Evolutionary conservation across 352 stramenopile genomes (phyloP).

Genomic region (Phytophthora chlamydospora): DNA sequence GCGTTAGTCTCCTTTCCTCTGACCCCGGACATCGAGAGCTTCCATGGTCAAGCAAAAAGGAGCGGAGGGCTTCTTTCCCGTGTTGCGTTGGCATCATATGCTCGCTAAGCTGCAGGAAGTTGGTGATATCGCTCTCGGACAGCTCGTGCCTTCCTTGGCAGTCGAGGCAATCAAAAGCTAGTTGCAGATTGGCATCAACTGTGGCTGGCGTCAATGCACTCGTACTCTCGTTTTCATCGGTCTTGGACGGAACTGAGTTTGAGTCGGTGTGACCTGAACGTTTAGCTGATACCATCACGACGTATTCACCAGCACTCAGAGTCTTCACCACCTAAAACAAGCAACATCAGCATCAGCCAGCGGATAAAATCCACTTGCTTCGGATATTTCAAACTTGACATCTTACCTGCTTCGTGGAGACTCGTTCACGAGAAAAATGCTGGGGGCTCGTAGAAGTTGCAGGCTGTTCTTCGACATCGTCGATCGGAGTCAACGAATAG

Average conservation of each 20-base stretch:
- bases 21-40: constrained; percentile 11
- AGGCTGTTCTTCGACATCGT: not conserved
- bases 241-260: constrained; percentile 4
- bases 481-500: constrained; percentile 25
- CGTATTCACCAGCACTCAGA: constrained; percentile 49
- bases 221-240: not conserved
- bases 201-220: constrained; percentile 17
- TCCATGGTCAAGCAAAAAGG: constrained; percentile 33
- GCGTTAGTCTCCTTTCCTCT: constrained; percentile 28
- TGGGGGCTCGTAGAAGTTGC: not conserved
- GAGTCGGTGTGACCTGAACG: constrained; percentile 11
- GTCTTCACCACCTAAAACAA: constrained; percentile 31
- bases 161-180: constrained; percentile 59
- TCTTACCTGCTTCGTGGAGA: constrained; percentile 24
- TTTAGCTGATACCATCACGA: constrained; percentile 34
- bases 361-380: not conserved
- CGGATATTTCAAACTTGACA: too few species aligned
- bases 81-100: constrained; percentile 12
- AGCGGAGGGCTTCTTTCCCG: constrained; percentile 14
- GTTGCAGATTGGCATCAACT: constrained; percentile 39
- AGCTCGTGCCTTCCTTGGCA: constrained; percentile 40
- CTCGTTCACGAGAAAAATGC: not conserved
- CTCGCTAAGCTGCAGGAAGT: constrained; percentile 39
- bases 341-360: not conserved
- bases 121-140: constrained; percentile 26